Conservation (phyloP, 208 protist genomes). For the Crithidia expoeki region DNA sequence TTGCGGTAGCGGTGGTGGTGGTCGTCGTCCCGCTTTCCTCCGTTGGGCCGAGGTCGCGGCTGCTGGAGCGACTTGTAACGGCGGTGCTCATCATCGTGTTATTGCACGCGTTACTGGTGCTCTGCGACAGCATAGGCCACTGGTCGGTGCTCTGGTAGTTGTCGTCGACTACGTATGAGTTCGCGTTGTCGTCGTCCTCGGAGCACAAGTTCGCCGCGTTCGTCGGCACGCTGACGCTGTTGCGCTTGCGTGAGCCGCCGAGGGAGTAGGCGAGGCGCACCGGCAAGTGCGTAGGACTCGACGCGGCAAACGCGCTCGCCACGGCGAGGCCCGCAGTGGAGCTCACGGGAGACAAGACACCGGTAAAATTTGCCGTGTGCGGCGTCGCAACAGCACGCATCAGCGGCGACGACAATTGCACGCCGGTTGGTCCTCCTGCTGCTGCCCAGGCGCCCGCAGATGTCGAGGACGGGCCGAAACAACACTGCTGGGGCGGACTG, state of each 20-base stretch:
- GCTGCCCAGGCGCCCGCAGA: not conserved
- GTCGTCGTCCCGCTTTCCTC: conserved; percentile 3
- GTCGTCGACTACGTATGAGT: conserved; percentile 7
- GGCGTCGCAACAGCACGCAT: not conserved
- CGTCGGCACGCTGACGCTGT: conserved; percentile 30
- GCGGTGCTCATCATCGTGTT: conserved; percentile 1
- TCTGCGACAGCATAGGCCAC: conserved; percentile 22
- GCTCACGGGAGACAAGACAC: not conserved
- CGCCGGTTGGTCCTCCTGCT: not conserved
- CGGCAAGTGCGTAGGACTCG: conserved; percentile 3
- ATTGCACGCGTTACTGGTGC: conserved; percentile 5
- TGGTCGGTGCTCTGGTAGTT: conserved; percentile 10
- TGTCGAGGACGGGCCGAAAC: not conserved
- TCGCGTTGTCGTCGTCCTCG: conserved; percentile 16
- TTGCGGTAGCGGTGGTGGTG: not conserved
- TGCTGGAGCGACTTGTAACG: conserved; percentile 12
- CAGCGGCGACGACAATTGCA: not conserved
- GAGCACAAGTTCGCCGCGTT: not conserved
- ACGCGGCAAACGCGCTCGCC: not conserved
- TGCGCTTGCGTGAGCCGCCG: conserved; percentile 29
- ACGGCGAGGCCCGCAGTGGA: not conserved
- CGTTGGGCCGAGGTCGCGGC: conserved; percentile 1
- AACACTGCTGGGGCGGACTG: conserved; percentile 13
- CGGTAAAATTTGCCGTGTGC: not conserved
- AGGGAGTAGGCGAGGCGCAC: not conserved